A percentile compares a stretch with the other conserved stretches of the same genome.
These are phyloP conservation scores for Diplotaxis tenuifolia DNA, from an alignment of 345 rosid species.

Conservation along the genomic window DNA sequence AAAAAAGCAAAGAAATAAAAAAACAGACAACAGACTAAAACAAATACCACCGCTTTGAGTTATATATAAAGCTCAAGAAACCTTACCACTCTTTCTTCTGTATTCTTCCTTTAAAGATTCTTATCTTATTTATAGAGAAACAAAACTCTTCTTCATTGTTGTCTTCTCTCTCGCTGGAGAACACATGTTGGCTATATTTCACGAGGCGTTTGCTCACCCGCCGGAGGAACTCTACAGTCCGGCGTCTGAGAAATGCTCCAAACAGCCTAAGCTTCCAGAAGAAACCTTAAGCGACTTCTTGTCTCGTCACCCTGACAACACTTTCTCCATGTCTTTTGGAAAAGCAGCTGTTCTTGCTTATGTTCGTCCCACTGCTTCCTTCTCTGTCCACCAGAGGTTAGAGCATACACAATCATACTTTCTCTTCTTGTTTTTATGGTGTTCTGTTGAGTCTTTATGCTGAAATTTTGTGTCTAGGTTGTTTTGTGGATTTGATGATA, in stretches of 20 bases:
- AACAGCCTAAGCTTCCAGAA: constrained; percentile 60
- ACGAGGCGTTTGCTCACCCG: constrained; percentile 71
- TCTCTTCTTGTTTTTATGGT: not conserved
- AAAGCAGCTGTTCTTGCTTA: constrained; percentile 68
- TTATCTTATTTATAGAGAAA: not conserved
- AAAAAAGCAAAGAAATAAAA: not conserved
- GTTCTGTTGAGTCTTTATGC: not conserved
- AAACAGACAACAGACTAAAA: constrained; percentile 24
- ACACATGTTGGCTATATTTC: constrained; percentile 71
- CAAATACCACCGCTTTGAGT: constrained; percentile 22
- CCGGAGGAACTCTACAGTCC: constrained; percentile 97
- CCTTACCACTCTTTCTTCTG: not conserved
- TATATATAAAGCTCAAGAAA: constrained; percentile 1
- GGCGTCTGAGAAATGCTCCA: constrained; percentile 49
- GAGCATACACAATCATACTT: not conserved
- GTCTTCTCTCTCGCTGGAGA: not conserved
- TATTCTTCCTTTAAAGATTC: constrained; percentile 6
- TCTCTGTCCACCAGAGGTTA: constrained; percentile 56
- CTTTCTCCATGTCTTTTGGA: constrained; percentile 69
- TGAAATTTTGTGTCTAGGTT: constrained; percentile 18
- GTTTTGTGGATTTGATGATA: constrained; percentile 81
- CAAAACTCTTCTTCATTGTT: not conserved
- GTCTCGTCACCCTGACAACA: constrained; percentile 52
- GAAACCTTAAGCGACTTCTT: constrained; percentile 64
- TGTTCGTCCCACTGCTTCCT: constrained; percentile 44